Base-by-base conservation (phyloP, 2,329 filamentous ascomycete genomes). In the Colletotrichum paranaense region DNA sequence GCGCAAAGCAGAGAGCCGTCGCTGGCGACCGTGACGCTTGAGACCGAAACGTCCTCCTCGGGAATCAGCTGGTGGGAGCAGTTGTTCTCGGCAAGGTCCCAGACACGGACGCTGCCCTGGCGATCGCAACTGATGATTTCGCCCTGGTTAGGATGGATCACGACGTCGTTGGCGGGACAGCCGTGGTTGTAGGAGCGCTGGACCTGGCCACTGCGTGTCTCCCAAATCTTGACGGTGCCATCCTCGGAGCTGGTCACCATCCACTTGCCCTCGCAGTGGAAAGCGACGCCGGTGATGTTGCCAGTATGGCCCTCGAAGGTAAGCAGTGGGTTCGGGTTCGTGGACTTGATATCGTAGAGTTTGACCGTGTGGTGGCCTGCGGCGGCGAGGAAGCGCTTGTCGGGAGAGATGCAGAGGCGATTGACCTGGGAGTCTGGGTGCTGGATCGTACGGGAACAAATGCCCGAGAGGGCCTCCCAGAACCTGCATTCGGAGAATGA, bases 221-320 rank as follows among this genome's bases (percentile, higher is more conserved):
- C 96, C 95, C 95, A 98, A 76, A 98, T 97, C 87, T 97, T 97
- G 80, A 98, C 95, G 0, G 95, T 97, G 78, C 95, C 94, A 80
- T 99, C 97, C 83, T 99, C 97, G 59, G 94, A 97, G 82, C 94
- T 97, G 11, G 97, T 99, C 22, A 98, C 97, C 94, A 99, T 98
- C 97, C 97, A 99, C 85, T 99, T 99, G 12, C 96, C 95, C 83
- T 99, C 97, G 82, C 96, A 98, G 83, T 99, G 97, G 82, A 99
- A 99, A 12, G 95, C 95, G 59, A 99, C 94, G 56, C 97, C 97
- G 0, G 97, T 99, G 81, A 99, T 93, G 80, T 99, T 99, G 77
- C 92, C 95, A 14, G 94, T 97, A 84, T 99, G 97, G 55, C 97
- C 97, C 81, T 98, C 96, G 79, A 99, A 98, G 24, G 93, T 95